Evolutionary conservation across 495 filamentous ascomycete genomes (phyloP), one percentile per base, ranked within the genome.

Genomic region (Tetracladium setigerum): DNA sequence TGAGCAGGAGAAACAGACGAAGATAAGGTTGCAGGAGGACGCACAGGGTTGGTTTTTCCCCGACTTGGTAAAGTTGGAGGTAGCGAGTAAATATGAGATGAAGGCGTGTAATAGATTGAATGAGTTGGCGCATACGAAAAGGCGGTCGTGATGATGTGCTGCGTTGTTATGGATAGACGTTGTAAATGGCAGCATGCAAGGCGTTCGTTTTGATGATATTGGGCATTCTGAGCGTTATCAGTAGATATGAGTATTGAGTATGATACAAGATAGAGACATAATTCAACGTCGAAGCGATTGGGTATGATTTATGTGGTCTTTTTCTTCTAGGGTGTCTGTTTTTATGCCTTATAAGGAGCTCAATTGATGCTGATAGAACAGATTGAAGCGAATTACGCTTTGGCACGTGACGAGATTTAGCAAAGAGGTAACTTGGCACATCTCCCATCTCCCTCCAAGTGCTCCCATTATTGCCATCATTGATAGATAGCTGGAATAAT

Each of bases 1-100:
- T 63, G 83, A 89, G 41, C 63, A 65, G 27, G 91, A 97, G 61
- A 62, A 74, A 41, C 63, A 72, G 34, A 61, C 73, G 42, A 76
- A 79, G 61, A 73, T 78, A 46, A 72, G 78, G 27, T 70, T 89
- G 66, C 67, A 80, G 36, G 77, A 95, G 41, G 84, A 86, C 27
- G 90, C 92, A 2, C 80, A 85, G 57, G 91, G 92, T 11, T 95
- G 87, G 85, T 89, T 97, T 57, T 87, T 77, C 65, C 76, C 74
- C 34, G 88, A 95, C 61, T 67, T 72, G 30, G 81, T 82, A 44
- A 87, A 87, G 73, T 78, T 95, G 81, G 70, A 76, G 50, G 62
- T 68, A 48, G 83, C 83, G 19, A 66, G 76, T 33, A 67, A 70
- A 4, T 74, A 85, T 70, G 73, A 81, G 12, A 47, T 69, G 54